Conservation (phyloP, 75 land plant genomes). For the Selaginella moellendorffii region DNA sequence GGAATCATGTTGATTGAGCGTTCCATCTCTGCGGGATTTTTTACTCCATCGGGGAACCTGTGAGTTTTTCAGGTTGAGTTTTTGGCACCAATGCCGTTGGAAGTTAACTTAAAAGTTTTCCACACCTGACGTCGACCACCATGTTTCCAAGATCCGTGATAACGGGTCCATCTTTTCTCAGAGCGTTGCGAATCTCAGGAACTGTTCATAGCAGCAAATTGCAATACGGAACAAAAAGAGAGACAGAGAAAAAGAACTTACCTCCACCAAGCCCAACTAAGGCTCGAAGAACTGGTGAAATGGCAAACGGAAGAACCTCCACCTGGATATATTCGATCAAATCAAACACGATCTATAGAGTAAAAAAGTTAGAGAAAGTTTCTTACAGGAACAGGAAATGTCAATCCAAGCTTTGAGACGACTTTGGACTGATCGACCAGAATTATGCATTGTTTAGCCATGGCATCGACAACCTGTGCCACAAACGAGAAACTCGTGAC, state of each 20-base stretch:
- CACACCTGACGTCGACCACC: conserved; percentile 56
- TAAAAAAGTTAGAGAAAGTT: too few species aligned
- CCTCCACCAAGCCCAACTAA: conserved; percentile 42
- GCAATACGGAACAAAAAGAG: too few species aligned
- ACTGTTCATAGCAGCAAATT: conserved; percentile 15
- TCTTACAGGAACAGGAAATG: background rate
- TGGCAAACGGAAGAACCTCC: conserved; percentile 42
- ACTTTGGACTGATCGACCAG: conserved; percentile 8
- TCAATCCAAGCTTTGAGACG: background rate
- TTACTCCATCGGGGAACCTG: conserved; percentile 38
- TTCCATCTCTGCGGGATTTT: conserved; percentile 34
- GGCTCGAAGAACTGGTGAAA: conserved; percentile 39
- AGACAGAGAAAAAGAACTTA: conserved; percentile 1
- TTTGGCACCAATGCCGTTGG: background rate
- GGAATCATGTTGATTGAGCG: conserved; percentile 39
- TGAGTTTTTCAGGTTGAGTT: background rate
- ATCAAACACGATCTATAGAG: background rate
- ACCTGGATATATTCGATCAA: conserved; percentile 20
- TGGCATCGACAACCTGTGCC: conserved; percentile 9
- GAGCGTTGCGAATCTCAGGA: conserved; percentile 39
- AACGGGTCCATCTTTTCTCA: conserved; percentile 57
- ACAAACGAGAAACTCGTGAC: too few species aligned
- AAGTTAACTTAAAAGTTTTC: background rate
- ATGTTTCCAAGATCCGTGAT: conserved; percentile 50
- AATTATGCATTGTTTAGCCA: conserved; percentile 7